Base-by-base conservation (phyloP, 1,139 yeast genomes). In the Pichia sp. region DNA sequence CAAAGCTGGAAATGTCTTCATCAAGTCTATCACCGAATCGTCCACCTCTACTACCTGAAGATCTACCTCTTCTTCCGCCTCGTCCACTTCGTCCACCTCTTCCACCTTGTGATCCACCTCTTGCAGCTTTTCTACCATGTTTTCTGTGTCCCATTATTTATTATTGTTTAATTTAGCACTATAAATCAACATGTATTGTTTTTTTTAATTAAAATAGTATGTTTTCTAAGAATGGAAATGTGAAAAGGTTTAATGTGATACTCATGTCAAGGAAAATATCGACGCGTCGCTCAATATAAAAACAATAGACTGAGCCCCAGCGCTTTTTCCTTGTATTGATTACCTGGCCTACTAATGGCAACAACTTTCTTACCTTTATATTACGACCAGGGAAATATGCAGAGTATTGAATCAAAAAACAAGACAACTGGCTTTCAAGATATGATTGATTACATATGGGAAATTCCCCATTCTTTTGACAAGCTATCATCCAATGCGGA, bases 381-480 rank as follows among this genome's bases (percentile, higher is more conserved):
- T 25, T 7, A 25, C 7, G 8, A 25, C 15, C 12, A 7, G 7
- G 36, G 15, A 18, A 32, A 8, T 5, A 32, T 32, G 36, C 13
- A 18, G n/a, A n/a, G 22, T 32, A 18, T 22, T 3, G 22, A 16
- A 16, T 5, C 4, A 7, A 32, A 18, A 11, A 32, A 18, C 11
- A 32, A 16, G 18, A 32, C 38, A 35, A 22, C 25, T 48, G 58
- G 77, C 25, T 46, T 70, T n/a, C 71, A 69, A 53, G 57, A 74
- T 32, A 58, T 59, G 40, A 45, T 60, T 70, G 47, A 71, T 63
- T 53, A 65, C 65, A 54, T 64, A 64, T 50, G 71, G 74, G 79
- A 73, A 12, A 25, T 34, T 7, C 49, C 49, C 3, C 7, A 23
- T n/a, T 9, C 16, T 3, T 16, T 20, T 22, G 43, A 42, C 29